Evolutionary conservation across 108 stramenopile genomes (phyloP).

Genomic region (Nitzschia sp.): DNA sequence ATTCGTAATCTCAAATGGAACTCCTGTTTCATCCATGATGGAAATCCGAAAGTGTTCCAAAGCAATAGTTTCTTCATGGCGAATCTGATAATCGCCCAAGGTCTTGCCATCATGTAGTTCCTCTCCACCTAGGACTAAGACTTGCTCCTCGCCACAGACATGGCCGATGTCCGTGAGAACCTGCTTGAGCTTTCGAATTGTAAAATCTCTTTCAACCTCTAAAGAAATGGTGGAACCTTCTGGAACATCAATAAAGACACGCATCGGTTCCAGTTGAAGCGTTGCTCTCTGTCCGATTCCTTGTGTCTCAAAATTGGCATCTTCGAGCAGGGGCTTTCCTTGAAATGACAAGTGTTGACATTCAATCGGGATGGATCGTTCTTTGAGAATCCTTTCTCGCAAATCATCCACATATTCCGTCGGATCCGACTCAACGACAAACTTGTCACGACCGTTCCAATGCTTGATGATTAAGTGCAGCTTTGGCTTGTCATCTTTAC

Average conservation of each 20-base stretch:
- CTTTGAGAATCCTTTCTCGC: slow-evolving; percentile 4
- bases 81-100: slow-evolving; percentile 1
- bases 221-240: neutral
- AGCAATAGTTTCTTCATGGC: neutral
- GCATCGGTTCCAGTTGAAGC: slow-evolving; percentile 19
- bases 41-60: slow-evolving; percentile 12
- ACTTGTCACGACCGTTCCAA: slow-evolving; percentile 14
- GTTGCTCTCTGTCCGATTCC: slow-evolving; percentile 12
- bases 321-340: slow-evolving; percentile 14
- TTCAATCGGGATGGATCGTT: slow-evolving; percentile 16
- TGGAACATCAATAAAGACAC: neutral
- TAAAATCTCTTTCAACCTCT: slow-evolving; percentile 14
- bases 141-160: neutral
- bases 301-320: slow-evolving; percentile 15
- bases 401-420: slow-evolving; percentile 22
- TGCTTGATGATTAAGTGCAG: slow-evolving; percentile 4
- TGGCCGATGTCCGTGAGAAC: neutral
- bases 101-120: slow-evolving; percentile 16
- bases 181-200: slow-evolving; percentile 11
- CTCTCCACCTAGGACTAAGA: slow-evolving; percentile 8
- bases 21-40: slow-evolving; percentile 7
- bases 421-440: neutral
- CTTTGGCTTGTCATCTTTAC: neutral
- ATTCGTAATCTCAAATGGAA: slow-evolving; percentile 1
- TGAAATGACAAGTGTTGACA: slow-evolving; percentile 17